Evolutionary conservation across 768 basidiomycete species (phyloP).

Genomic region (Pleurotus tuber-regium): DNA sequence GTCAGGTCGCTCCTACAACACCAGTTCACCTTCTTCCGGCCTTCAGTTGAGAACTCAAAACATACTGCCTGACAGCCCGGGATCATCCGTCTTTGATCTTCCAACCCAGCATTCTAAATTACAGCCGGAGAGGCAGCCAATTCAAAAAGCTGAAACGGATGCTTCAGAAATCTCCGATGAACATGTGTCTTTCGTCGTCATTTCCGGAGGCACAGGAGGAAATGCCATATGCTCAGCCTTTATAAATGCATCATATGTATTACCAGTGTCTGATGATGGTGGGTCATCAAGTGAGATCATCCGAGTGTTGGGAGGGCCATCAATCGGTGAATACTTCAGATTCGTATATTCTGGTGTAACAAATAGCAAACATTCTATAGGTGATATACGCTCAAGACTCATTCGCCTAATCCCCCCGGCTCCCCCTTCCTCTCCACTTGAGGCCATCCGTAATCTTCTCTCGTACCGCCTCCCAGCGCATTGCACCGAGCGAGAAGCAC

Average conservation of each 20-base stretch:
- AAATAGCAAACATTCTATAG: constrained; percentile 32
- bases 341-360: constrained; percentile 4
- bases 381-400: constrained; percentile 86
- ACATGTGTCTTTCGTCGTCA: constrained; percentile 59
- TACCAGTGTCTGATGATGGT: constrained; percentile 95
- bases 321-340: constrained; percentile 54
- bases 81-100: constrained; percentile 75
- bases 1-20: neutral
- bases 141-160: neutral
- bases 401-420: constrained; percentile 81
- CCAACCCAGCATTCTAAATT: constrained; percentile 41
- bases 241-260: constrained; percentile 70
- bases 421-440: constrained; percentile 56
- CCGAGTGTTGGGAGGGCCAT: constrained; percentile 84
- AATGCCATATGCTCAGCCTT: constrained; percentile 91
- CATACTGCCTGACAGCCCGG: constrained; percentile 48
- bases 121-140: neutral
- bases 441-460: constrained; percentile 74
- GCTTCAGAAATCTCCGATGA: neutral
- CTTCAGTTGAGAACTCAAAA: neutral
- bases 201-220: constrained; percentile 94
- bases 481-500: constrained; percentile 69
- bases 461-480: constrained; percentile 74
- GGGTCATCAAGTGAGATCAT: constrained; percentile 95
- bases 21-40: neutral